Conservation (phyloP, 1,284 basidiomycete genomes). For the Polyporus tsugae region DNA sequence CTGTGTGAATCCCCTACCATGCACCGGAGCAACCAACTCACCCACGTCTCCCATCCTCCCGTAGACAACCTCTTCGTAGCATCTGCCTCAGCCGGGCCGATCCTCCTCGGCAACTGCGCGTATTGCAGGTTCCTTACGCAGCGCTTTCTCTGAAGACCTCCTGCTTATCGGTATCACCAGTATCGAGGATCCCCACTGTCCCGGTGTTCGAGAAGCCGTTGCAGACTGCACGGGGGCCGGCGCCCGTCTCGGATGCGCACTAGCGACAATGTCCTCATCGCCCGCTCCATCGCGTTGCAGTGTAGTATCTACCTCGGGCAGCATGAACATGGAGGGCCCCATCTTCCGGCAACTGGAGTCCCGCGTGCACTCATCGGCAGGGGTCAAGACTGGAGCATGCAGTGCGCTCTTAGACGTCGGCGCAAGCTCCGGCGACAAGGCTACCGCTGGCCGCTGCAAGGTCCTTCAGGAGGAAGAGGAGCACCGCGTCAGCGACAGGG, state of each 20-base stretch:
- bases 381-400: slow-evolving; percentile 98
- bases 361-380: no score
- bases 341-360: slow-evolving; percentile 78
- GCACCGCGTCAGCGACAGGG: slow-evolving; percentile 78
- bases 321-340: slow-evolving; percentile 97
- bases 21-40: no score
- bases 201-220: slow-evolving; percentile 91
- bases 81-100: slow-evolving; percentile 23
- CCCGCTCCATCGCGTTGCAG: slow-evolving; percentile 92
- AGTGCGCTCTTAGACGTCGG: slow-evolving; percentile 76
- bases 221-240: slow-evolving; percentile 88
- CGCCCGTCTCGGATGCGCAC: slow-evolving; percentile 99
- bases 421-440: slow-evolving; percentile 63
- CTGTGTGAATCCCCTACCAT: no score
- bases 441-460: slow-evolving; percentile 72
- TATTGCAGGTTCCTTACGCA: slow-evolving; percentile 72
- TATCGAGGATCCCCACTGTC: slow-evolving; percentile 95
- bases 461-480: slow-evolving; percentile 82
- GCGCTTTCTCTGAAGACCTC: slow-evolving; percentile 75
- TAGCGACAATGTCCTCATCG: slow-evolving; percentile 96
- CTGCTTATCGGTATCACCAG: slow-evolving; percentile 91
- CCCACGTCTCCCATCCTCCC: no score
- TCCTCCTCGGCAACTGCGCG: no score
- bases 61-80: no score
- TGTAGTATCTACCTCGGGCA: slow-evolving; percentile 95